Evolutionary conservation across 805 yeast species (phyloP), one percentile per base, ranked within the genome.

Genomic region (Hanseniaspora meyeri): DNA sequence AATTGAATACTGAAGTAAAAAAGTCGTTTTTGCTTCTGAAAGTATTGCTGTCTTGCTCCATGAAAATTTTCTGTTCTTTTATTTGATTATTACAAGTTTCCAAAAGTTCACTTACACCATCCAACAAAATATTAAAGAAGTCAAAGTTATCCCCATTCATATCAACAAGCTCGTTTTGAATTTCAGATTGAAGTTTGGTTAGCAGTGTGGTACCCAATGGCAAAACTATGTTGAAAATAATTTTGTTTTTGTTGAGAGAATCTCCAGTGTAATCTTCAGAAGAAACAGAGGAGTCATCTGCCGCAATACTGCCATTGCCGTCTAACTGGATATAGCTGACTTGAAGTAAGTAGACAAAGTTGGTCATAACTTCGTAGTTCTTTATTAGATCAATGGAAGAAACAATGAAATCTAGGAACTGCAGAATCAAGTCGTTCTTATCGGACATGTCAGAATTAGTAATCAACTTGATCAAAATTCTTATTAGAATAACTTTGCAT

Each of bases 81-180:
- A 53, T 29, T 34, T 36, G 46, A 20, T 24, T 46, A 9, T 46
- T 45, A 9, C 51, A 53, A 11, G 50, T 39, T 1, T 76, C 73
- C 39, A 88, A 65, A 11, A 88, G 67, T 52, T 81, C 84, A 62
- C 87, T 90, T 27, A 87, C 64, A 0, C 91, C 90, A 14, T 75
- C 68, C 48, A 76, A 68, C 49, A 75, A 66, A 48, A 75, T 65
- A 51, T 78, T 64, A 59, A 79, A 67, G 37, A 80, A 68, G 58
- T 77, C 69, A 64, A 74, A 68, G 66, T 73, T 64, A 11, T 77
- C 80, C 6, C 77, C 74, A 7, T 64, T 65, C 10, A 43, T 58
- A 36, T 60, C 38, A 48, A 42, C 39, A 24, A 43, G 40, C 57
- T 62, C 63, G 46, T 59, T 54, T 49, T 49, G 42, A 51, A 62